Evolutionary conservation across 2,329 filamentous ascomycete species (phyloP).

Genomic region (Scedosporium dehoogii): DNA sequence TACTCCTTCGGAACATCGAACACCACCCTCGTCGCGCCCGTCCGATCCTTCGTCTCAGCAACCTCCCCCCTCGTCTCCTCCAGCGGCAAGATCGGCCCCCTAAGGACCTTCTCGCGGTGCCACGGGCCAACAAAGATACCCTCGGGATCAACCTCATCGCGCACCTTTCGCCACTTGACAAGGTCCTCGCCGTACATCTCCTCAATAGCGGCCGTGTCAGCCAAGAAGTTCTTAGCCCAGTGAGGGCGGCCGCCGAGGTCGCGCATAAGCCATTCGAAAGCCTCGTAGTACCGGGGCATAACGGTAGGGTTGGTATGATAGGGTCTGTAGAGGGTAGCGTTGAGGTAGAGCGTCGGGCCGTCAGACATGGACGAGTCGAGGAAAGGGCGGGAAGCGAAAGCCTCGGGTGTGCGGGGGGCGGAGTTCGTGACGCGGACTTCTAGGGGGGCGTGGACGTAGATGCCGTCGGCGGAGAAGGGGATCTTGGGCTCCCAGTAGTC

Average conservation of each 20-base stretch:
- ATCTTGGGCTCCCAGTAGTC: slow-evolving; percentile 58
- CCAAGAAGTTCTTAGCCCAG: slow-evolving; percentile 86
- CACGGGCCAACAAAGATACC: slow-evolving; percentile 87
- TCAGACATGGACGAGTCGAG: slow-evolving; percentile 62
- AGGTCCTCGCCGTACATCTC: slow-evolving; percentile 61
- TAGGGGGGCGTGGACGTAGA: slow-evolving; percentile 83
- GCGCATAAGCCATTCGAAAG: slow-evolving; percentile 84
- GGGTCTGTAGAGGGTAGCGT: slow-evolving; percentile 80
- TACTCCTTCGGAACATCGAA: neutral
- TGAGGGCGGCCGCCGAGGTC: slow-evolving; percentile 75
- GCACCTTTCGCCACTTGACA: slow-evolving; percentile 54
- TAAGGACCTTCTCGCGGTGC: slow-evolving; percentile 63
- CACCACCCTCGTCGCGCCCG: slow-evolving; percentile 1
- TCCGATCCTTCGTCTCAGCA: slow-evolving; percentile 3
- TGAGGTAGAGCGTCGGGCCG: slow-evolving; percentile 75
- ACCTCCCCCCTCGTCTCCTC: slow-evolving; percentile 10
- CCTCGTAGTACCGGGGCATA: slow-evolving; percentile 69
- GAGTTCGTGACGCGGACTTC: slow-evolving; percentile 83
- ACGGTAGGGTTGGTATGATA: slow-evolving; percentile 72
- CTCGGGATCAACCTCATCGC: slow-evolving; percentile 63
- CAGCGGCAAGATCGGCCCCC: slow-evolving; percentile 21
- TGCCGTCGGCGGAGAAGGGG: slow-evolving; percentile 66
- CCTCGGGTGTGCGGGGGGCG: slow-evolving; percentile 20
- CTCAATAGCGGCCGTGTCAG: slow-evolving; percentile 50
- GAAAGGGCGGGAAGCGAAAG: slow-evolving; percentile 25